phyloP scores from a whole-genome alignment of 2,329 filamentous ascomycete genomes.

The Paecilomyces niveus region DNA sequence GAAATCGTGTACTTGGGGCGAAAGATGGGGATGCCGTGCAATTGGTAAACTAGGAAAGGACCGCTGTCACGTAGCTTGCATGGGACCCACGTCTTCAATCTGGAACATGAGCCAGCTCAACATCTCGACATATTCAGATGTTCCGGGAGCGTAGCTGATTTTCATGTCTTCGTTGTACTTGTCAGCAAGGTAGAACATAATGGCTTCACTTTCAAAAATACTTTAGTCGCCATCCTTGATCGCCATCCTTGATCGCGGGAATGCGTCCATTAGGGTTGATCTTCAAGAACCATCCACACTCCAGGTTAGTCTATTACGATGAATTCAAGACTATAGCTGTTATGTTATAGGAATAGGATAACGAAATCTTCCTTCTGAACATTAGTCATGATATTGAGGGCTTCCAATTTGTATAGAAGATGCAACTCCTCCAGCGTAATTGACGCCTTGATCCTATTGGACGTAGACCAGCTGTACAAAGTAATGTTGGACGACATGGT shows the following conservation, averaged over 20 bases:
- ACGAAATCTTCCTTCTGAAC: slow-evolving; percentile 34
- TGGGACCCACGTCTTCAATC: slow-evolving; percentile 31
- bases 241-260: slow-evolving; percentile 37
- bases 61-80: slow-evolving; percentile 24
- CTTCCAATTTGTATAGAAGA: slow-evolving; percentile 23
- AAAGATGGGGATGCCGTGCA: no score
- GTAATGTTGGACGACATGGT: slow-evolving; percentile 12
- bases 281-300: slow-evolving; percentile 36
- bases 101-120: slow-evolving; percentile 42
- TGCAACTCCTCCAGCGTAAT: slow-evolving; percentile 33
- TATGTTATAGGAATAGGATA: not conserved
- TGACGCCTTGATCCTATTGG: slow-evolving; percentile 30
- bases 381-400: slow-evolving; percentile 39
- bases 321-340: not conserved
- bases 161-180: slow-evolving; percentile 37
- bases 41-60: not conserved
- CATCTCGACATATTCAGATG: slow-evolving; percentile 37
- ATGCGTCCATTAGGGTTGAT: slow-evolving; percentile 46
- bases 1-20: slow-evolving; percentile 39
- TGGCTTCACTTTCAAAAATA: slow-evolving; percentile 40
- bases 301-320: not conserved
- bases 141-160: slow-evolving; percentile 38
- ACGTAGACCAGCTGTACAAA: slow-evolving; percentile 22
- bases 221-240: no score
- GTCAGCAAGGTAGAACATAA: slow-evolving; percentile 40